Conservation (phyloP, 768 basidiomycete species). For the Mycena haematopus region DNA sequence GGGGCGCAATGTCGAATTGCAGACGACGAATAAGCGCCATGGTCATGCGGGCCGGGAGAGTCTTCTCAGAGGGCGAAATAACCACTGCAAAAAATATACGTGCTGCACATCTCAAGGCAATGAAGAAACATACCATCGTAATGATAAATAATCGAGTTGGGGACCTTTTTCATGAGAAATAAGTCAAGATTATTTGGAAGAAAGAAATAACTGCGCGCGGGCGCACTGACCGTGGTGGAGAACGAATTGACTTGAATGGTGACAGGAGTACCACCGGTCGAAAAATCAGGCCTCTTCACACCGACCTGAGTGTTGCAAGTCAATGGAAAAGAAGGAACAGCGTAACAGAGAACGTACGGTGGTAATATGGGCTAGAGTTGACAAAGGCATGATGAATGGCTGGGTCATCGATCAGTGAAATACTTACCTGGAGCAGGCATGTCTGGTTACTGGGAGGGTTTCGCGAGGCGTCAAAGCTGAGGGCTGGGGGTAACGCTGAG, state of each 20-base stretch:
- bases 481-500: conserved; percentile 3
- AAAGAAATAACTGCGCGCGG: too few relatives aligned
- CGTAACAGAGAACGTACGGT: conserved; percentile 11
- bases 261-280: conserved; percentile 54
- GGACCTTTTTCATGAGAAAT: conserved; percentile 31
- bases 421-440: conserved; percentile 19
- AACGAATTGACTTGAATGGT: conserved; percentile 68
- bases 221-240: conserved; percentile 48
- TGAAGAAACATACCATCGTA: conserved; percentile 68
- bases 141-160: conserved; percentile 51
- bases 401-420: background rate
- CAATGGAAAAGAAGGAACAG: background rate
- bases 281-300: conserved; percentile 72
- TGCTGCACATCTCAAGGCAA: conserved; percentile 2
- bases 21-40: conserved; percentile 71
- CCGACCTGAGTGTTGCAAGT: conserved; percentile 47
- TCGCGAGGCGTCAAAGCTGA: background rate
- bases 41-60: conserved; percentile 68
- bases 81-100: conserved; percentile 42
- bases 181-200: too few relatives aligned
- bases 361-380: conserved; percentile 21
- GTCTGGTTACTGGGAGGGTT: background rate
- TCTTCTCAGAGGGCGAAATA: conserved; percentile 75
- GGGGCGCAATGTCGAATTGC: conserved; percentile 61
- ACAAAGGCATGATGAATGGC: background rate